Evolutionary conservation across 1,284 basidiomycete species (phyloP).

Genomic region (Sporisorium iseilematis-ciliati): DNA sequence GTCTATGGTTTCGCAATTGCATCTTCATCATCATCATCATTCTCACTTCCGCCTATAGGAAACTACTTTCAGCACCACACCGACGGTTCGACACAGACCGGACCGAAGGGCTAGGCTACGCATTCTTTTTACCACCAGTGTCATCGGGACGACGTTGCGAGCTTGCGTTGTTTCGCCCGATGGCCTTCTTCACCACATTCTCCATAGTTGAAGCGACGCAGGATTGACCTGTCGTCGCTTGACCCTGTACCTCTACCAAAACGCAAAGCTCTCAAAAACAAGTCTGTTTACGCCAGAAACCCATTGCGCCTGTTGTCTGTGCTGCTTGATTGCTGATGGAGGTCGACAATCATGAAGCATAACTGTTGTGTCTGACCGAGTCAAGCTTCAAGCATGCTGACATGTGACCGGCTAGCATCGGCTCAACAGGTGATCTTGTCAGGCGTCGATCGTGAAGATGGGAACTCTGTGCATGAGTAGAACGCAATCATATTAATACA

Average conservation of each 20-base stretch:
- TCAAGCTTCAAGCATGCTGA: not conserved
- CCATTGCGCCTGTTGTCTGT: not conserved
- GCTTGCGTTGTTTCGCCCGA: constrained; percentile 40
- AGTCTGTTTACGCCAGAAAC: constrained; percentile 47
- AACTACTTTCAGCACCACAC: constrained; percentile 20
- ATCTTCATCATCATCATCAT: constrained; percentile 27
- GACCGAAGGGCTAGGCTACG: constrained; percentile 26
- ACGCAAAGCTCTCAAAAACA: constrained; percentile 47
- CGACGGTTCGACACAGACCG: constrained; percentile 36
- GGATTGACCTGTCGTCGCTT: constrained; percentile 8
- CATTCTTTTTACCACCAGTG: constrained; percentile 23
- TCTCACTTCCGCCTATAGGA: constrained; percentile 21
- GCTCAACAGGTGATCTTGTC: too few relatives aligned
- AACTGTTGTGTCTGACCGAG: not conserved
- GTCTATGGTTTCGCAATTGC: constrained; percentile 41
- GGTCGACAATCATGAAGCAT: not conserved
- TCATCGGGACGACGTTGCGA: constrained; percentile 40
- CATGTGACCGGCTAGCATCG: not conserved
- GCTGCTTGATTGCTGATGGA: not conserved
- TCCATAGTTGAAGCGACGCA: constrained; percentile 29
- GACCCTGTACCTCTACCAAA: constrained; percentile 52
- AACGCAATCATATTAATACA: not conserved
- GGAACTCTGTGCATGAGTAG: not conserved
- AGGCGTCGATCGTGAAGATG: not conserved
- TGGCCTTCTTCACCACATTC: constrained; percentile 19